Evolutionary conservation across 148 eudicot genomes (phyloP).

Genomic region (Vaccinium macrocarpon): DNA sequence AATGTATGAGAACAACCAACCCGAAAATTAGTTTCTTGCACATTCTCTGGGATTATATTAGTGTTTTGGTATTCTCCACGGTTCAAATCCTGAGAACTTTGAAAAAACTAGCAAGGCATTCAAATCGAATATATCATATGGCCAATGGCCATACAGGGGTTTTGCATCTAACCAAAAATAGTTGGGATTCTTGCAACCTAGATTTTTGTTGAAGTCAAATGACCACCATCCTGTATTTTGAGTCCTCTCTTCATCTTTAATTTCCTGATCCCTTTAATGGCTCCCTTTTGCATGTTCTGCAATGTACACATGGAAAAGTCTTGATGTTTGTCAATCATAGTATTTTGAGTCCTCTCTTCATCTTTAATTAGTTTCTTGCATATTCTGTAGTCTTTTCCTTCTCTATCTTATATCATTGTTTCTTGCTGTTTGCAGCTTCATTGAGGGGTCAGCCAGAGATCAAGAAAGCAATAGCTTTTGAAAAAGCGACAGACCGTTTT

Average conservation of each 20-base stretch:
- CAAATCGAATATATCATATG: not conserved
- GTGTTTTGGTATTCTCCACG: too few relatives aligned
- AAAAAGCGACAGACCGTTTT: not conserved
- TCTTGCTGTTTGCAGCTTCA: not conserved
- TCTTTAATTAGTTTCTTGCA: too few relatives aligned
- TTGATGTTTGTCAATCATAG: not conserved
- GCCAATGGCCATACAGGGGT: not conserved
- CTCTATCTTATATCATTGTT: not conserved
- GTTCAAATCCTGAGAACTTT: too few relatives aligned
- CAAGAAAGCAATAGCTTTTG: not conserved
- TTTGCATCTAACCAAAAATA: not conserved
- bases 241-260: not conserved
- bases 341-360: too few relatives aligned
- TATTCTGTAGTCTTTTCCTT: not conserved
- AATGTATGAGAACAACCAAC: too few relatives aligned
- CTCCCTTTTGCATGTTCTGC: not conserved
- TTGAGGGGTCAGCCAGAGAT: not conserved
- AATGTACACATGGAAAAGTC: not conserved
- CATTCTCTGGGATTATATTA: too few relatives aligned
- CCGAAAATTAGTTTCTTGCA: too few relatives aligned
- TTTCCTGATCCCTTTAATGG: not conserved
- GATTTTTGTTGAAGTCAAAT: not conserved
- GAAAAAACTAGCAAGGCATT: too few relatives aligned
- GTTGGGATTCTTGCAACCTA: not conserved
- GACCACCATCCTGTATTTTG: not conserved